Base-by-base conservation (phyloP, 192 early-diverging fungal species). In the Geranomyces variabilis region DNA sequence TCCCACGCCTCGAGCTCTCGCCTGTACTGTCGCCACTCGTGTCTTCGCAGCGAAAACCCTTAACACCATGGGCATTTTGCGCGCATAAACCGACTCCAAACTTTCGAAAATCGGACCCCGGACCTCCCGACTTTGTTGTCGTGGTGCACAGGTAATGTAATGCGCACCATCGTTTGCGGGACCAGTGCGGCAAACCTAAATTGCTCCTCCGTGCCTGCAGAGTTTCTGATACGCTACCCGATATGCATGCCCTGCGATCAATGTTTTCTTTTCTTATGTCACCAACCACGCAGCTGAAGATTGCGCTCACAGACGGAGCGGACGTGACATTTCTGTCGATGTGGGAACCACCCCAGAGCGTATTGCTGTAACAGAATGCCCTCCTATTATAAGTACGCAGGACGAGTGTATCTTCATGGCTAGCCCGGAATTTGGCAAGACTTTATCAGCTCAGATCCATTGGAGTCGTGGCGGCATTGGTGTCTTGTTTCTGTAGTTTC, bases 251-350 rank as follows among this genome's bases (percentile, higher is more conserved):
- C 33, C 30, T 65, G 31, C 63, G 41, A 24, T 3, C 29, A 7
- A 46, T 21, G 21, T 22, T 65, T 41, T 41, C 21, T n/a, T 4
- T 6, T 2, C 5, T n/a, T 6, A 10, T 12, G 8, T 7, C 58
- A 60, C 9, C 24, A 7, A 60, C 12, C 12, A 48, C 46, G 9
- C 71, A 65, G 28, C n/a, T 74, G 2, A 74, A 66, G 53, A 48
- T 74, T 24, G 71, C 44, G n/a, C 22, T 74, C 14, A 57, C 60
- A 12, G 71, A 74, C 45, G 64, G 41, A 8, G 65, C 28, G 24
- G 66, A 74, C 30, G 71, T 74, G 7, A 57, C 63, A 28, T 74
- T 74, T 43, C 57, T 74, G n/a, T 31, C 63, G 9, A 58, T 74
- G 41, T 24, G 49, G 17, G 61, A 65, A 55, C 69, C 69, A 29